Conservation (phyloP, 2,329 filamentous ascomycete species). For the Dactylellina sp. region DNA sequence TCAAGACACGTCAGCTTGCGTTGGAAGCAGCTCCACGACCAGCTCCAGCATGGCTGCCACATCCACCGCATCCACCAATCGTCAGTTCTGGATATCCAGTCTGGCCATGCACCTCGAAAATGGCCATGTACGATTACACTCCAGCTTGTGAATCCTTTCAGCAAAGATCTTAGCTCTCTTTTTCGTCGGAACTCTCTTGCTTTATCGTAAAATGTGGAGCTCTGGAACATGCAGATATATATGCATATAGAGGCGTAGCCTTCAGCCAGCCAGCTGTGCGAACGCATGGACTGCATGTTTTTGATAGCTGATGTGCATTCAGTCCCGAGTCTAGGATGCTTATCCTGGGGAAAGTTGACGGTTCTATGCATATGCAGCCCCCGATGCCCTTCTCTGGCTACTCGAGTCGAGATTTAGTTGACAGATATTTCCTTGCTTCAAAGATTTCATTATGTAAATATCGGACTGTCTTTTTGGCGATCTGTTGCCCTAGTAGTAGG, state of each 20-base stretch:
- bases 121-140: slow-evolving; percentile 36
- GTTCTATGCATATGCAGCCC: slow-evolving; percentile 8
- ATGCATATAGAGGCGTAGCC: background rate
- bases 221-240: slow-evolving; percentile 37
- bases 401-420: background rate
- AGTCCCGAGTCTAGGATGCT: too few relatives aligned
- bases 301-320: slow-evolving; percentile 37
- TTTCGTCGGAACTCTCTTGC: slow-evolving; percentile 53
- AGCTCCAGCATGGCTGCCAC: background rate
- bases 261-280: slow-evolving; percentile 23
- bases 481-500: background rate
- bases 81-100: slow-evolving; percentile 1
- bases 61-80: slow-evolving; percentile 23
- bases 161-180: slow-evolving; percentile 10
- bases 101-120: slow-evolving; percentile 38
- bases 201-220: slow-evolving; percentile 33
- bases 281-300: slow-evolving; percentile 14
- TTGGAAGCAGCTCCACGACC: background rate
- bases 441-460: slow-evolving; percentile 10
- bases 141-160: slow-evolving; percentile 11
- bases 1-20: slow-evolving; percentile 41
- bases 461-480: background rate
- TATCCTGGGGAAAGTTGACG: slow-evolving; percentile 27
- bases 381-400: slow-evolving; percentile 37
- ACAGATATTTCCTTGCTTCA: slow-evolving; percentile 4